phyloP scores from a whole-genome alignment of 2,329 filamentous ascomycete genomes.

The Penicillium sp. region DNA sequence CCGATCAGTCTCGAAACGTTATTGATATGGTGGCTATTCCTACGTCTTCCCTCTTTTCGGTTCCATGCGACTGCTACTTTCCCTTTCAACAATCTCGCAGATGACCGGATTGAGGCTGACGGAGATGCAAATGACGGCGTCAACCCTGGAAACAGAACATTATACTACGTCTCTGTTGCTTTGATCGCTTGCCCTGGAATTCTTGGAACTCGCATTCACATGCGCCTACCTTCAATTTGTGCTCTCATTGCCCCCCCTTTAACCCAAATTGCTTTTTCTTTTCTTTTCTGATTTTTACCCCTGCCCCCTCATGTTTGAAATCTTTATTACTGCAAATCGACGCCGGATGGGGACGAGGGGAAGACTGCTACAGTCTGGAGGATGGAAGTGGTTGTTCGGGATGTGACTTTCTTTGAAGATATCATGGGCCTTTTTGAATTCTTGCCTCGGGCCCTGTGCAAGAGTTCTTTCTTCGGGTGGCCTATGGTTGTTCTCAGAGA shows the following conservation, averaged over 20 bases:
- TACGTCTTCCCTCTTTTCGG: slow-evolving; percentile 28
- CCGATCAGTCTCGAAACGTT: slow-evolving; percentile 32
- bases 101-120: slow-evolving; percentile 27
- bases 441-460: slow-evolving; percentile 9
- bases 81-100: slow-evolving; percentile 13
- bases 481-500: not conserved
- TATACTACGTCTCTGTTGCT: slow-evolving; percentile 17
- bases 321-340: slow-evolving; percentile 25
- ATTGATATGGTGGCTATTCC: slow-evolving; percentile 36
- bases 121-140: slow-evolving; percentile 35
- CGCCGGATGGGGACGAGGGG: slow-evolving; percentile 31
- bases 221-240: slow-evolving; percentile 8
- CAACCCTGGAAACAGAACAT: slow-evolving; percentile 21
- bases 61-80: slow-evolving; percentile 17
- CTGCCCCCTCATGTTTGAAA: slow-evolving; percentile 1
- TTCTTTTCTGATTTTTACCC: slow-evolving; percentile 9
- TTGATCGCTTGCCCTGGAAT: slow-evolving; percentile 18
- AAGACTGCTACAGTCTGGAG: slow-evolving; percentile 22
- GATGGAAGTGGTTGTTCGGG: slow-evolving; percentile 14
- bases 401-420: slow-evolving; percentile 16
- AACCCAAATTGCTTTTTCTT: slow-evolving; percentile 9
- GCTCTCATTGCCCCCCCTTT: slow-evolving; percentile 7
- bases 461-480: slow-evolving; percentile 2
- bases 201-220: slow-evolving; percentile 17
- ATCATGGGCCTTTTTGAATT: slow-evolving; percentile 15